Base-by-base conservation (phyloP, 2,329 filamentous ascomycete species). In the Diaporthe capsici region DNA sequence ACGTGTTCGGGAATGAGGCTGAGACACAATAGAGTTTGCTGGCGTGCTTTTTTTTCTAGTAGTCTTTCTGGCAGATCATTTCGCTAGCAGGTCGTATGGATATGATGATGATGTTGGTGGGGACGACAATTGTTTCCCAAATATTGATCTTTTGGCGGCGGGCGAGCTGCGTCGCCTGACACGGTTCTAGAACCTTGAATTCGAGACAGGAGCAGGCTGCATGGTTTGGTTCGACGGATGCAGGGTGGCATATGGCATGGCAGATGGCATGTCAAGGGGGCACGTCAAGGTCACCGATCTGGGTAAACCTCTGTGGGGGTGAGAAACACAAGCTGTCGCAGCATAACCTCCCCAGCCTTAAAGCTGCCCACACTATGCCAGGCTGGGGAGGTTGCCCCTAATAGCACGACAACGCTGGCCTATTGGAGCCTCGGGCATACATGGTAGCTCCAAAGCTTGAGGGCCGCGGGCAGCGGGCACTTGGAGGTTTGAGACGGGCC, bases 241-340 rank as follows among this genome's bases (percentile, higher is more conserved):
- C 34, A 53, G 34, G 47, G 8, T 65, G 39, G 60, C 39, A 61
- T 39, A 25, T 61, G 25, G 60, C n/a, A 31, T 65, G 31, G 47
- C 65, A 55, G n/a, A 17, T n/a, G 63, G 63, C 63, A 68, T 37
- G 44, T 28, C 10, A 28, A n/a, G 10, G 25, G 25, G 42, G 42
- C 61, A 65, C 34, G 61, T 65, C 42, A 10, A 25, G 28, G 63
- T n/a, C 13, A 34, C 63, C 31, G 31, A 39, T 68, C 47, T 53
- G 47, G 63, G 47, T 17, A 42, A 31, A 28, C 65, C 49, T 55
- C 15, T 55, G 63, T 67, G 61, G 63, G 47, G 71, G 58, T 15
- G 22, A 73, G 71, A 73, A 73, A 73, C 71, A 25, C 71, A 73
- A 73, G 58, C 57, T 73, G 71, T 73, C 58, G 71, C 71, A 73